A percentile compares a stretch with the other conserved stretches of the same genome.
These are phyloP conservation scores for Gigaspora rosea DNA, from an alignment of 192 early-diverging fungal species.

Conservation along the genomic window DNA sequence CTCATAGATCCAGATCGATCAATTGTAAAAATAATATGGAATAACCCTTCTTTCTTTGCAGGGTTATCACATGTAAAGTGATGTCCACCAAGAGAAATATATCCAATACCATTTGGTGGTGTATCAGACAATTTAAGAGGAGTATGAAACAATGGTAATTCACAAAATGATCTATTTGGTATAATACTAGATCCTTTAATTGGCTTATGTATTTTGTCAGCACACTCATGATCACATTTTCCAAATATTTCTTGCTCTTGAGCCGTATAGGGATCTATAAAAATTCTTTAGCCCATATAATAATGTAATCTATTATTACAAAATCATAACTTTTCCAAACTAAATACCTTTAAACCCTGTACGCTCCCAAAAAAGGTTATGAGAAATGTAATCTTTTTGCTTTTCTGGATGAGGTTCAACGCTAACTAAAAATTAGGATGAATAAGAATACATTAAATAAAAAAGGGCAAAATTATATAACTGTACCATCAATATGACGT, in stretches of 20 bases:
- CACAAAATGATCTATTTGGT: slow-evolving; percentile 9
- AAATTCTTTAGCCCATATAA: background rate
- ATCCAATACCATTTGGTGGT: slow-evolving; percentile 18
- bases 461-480: background rate
- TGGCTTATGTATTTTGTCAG: background rate
- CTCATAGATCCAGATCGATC: slow-evolving; percentile 29
- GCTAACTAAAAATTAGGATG: background rate
- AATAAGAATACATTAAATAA: background rate
- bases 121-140: background rate
- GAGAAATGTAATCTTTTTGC: slow-evolving; percentile 30
- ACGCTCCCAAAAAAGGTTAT: slow-evolving; percentile 29
- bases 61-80: slow-evolving; percentile 27
- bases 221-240: slow-evolving; percentile 28
- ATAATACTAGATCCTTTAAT: background rate
- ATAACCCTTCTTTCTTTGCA: background rate
- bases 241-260: slow-evolving; percentile 15
- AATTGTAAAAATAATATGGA: slow-evolving; percentile 31
- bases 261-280: slow-evolving; percentile 19
- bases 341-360: slow-evolving; percentile 31
- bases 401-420: slow-evolving; percentile 12
- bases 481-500: slow-evolving; percentile 21
- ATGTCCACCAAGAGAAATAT: slow-evolving; percentile 33
- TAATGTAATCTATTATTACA: background rate
- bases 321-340: too few relatives aligned
- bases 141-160: slow-evolving; percentile 21